Evolutionary conservation across 148 eudicot species (phyloP).

Genomic region (Camellia japonica): DNA sequence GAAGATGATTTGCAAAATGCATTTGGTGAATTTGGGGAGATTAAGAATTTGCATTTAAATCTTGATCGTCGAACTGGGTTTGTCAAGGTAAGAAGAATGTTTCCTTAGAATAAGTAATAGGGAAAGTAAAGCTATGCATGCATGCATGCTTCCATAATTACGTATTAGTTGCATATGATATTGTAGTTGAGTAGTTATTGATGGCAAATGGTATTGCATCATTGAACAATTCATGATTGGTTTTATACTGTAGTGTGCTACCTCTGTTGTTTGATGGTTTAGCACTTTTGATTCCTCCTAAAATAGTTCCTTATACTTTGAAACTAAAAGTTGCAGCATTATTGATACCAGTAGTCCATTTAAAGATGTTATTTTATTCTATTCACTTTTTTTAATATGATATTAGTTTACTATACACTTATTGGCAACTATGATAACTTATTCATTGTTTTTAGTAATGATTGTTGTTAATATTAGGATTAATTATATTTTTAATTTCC

Average conservation of each 20-base stretch:
- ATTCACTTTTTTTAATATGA: neutral
- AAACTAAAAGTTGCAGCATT: neutral
- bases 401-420: too few species aligned
- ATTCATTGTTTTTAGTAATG: too few species aligned
- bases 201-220: neutral
- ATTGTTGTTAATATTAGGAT: too few species aligned
- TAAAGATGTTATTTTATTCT: neutral
- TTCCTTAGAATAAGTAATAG: neutral
- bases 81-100: constrained; percentile 60
- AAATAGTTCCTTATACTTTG: neutral
- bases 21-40: constrained; percentile 80
- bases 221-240: neutral
- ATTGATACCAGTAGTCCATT: neutral
- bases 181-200: neutral
- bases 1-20: constrained; percentile 79
- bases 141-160: neutral
- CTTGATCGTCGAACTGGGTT: constrained; percentile 94
- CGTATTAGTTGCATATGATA: neutral
- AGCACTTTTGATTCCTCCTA: neutral
- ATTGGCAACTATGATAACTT: too few species aligned
- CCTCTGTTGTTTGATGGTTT: neutral
- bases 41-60: constrained; percentile 87
- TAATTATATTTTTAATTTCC: too few species aligned
- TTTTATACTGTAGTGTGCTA: neutral
- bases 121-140: neutral